A percentile compares a stretch with the other conserved stretches of the same genome.
Evolutionary conservation across 2,329 filamentous ascomycete genomes (phyloP).

Genomic region (Chaetomium olivaceum): DNA sequence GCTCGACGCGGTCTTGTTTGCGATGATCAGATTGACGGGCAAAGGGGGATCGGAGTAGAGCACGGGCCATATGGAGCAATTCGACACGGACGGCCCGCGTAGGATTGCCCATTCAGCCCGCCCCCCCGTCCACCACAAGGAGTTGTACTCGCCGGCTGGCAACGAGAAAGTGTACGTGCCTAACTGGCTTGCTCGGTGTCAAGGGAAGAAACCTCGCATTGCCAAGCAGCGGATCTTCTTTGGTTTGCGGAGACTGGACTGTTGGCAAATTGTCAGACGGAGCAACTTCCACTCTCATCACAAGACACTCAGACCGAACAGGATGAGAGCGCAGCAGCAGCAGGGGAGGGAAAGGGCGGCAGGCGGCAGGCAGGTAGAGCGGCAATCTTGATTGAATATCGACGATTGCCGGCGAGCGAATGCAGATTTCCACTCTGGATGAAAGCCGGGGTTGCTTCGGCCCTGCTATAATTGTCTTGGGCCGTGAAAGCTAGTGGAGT

Average conservation of each 20-base stretch:
- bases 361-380: not conserved
- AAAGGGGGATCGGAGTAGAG: not conserved
- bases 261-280: conserved; percentile 15
- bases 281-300: not conserved
- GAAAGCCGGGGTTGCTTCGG: conserved; percentile 20
- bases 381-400: conserved; percentile 11
- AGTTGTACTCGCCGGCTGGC: not conserved
- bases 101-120: not conserved
- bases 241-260: not conserved
- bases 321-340: not conserved
- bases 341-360: not conserved
- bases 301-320: not conserved
- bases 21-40: not conserved
- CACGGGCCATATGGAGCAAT: not conserved
- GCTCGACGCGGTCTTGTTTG: not conserved
- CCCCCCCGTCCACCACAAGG: not conserved
- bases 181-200: not conserved
- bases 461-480: conserved; percentile 21
- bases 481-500: not conserved
- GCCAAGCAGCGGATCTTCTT: not conserved
- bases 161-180: not conserved
- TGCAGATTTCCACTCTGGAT: conserved; percentile 10
- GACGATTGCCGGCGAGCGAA: conserved; percentile 17
- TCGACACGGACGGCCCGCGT: not conserved
- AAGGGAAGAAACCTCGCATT: not conserved